Evolutionary conservation across 345 rosid species (phyloP).

Genomic region (Rhizophora apiculata): DNA sequence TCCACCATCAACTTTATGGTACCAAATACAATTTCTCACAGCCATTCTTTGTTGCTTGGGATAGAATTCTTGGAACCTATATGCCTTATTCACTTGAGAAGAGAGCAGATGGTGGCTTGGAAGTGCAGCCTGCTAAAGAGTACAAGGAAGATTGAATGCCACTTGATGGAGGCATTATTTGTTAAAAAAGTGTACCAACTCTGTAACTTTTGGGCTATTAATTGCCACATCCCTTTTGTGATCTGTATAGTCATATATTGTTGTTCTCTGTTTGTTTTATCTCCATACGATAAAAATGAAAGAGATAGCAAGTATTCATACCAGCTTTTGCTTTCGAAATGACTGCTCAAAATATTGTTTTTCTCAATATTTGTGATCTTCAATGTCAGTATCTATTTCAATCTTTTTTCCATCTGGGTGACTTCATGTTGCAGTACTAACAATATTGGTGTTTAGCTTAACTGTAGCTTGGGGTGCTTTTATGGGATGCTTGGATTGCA

Average conservation of each 20-base stretch:
- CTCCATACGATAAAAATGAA: neutral
- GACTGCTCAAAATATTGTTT: too few relatives aligned
- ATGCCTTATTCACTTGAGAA: slow-evolving; percentile 5
- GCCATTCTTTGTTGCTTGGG: slow-evolving; percentile 8
- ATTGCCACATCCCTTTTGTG: neutral
- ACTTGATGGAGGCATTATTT: neutral
- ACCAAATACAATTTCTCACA: slow-evolving; percentile 10
- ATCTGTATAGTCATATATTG: slow-evolving; percentile 11
- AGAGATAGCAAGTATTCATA: neutral
- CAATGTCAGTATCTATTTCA: too few relatives aligned
- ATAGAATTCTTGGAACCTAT: slow-evolving; percentile 10
- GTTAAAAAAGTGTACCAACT: slow-evolving; percentile 5
- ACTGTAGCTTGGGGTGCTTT: too few relatives aligned
- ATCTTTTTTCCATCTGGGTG: too few relatives aligned
- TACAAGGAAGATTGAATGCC: slow-evolving; percentile 7
- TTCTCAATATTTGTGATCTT: neutral
- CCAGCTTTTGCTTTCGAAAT: neutral
- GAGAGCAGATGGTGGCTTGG: neutral
- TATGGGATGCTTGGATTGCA: too few relatives aligned
- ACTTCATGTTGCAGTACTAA: too few relatives aligned
- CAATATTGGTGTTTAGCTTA: too few relatives aligned
- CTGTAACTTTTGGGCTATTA: neutral
- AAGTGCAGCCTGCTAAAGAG: slow-evolving; percentile 9
- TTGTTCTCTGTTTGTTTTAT: slow-evolving; percentile 6
- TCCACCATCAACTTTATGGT: slow-evolving; percentile 10